These are phyloP conservation scores for Agrocybe praecox DNA, from an alignment of 768 basidiomycete species.

Conservation along the genomic window DNA sequence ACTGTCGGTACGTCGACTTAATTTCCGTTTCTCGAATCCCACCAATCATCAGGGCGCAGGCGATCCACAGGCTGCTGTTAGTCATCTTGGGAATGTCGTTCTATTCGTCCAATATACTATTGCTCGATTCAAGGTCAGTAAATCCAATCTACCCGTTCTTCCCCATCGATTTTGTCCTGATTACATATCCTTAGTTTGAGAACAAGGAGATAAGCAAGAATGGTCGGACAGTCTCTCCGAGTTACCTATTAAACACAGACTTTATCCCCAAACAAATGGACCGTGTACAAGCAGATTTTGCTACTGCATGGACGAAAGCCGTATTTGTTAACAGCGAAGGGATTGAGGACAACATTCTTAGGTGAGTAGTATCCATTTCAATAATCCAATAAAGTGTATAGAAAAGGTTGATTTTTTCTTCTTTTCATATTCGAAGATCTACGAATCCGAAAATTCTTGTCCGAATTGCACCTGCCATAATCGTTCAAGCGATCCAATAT, in stretches of 20 bases:
- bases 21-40: not conserved
- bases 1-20: slow-evolving; percentile 62
- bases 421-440: slow-evolving; percentile 41
- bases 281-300: slow-evolving; percentile 43
- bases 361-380: slow-evolving; percentile 35
- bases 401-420: not conserved
- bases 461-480: slow-evolving; percentile 66
- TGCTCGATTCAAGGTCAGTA: slow-evolving; percentile 62
- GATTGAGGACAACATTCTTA: slow-evolving; percentile 78
- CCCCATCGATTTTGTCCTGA: slow-evolving; percentile 1
- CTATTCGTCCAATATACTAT: slow-evolving; percentile 70
- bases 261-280: slow-evolving; percentile 41
- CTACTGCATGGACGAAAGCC: slow-evolving; percentile 70
- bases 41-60: slow-evolving; percentile 40
- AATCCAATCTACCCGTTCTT: not conserved
- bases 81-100: slow-evolving; percentile 78
- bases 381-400: not conserved
- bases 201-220: slow-evolving; percentile 48
- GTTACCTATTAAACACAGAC: slow-evolving; percentile 53
- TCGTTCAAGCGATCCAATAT: slow-evolving; percentile 61
- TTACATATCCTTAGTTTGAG: slow-evolving; percentile 45
- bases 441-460: slow-evolving; percentile 72
- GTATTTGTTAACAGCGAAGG: slow-evolving; percentile 83
- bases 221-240: slow-evolving; percentile 45
- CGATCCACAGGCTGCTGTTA: slow-evolving; percentile 82